Evolutionary conservation across 306 rosid genomes (phyloP).

Genomic region (Fragaria nilgerrensis): DNA sequence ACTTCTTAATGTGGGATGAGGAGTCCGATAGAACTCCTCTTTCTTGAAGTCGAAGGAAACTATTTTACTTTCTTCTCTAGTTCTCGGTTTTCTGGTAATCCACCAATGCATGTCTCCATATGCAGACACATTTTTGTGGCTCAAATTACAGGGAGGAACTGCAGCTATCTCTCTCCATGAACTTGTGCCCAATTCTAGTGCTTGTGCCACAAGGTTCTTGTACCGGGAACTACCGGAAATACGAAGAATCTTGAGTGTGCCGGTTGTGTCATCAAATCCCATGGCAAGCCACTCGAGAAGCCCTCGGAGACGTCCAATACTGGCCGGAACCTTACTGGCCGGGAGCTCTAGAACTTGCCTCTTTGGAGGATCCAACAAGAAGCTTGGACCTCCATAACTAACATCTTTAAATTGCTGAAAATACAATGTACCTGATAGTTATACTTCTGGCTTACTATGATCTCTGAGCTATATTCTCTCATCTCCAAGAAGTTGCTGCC

Average conservation of each 20-base stretch:
- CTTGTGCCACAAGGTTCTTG: neutral
- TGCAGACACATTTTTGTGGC: neutral
- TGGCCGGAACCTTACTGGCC: neutral
- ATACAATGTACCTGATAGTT: neutral
- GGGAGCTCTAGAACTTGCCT: neutral
- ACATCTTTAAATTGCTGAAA: neutral
- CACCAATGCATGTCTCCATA: neutral
- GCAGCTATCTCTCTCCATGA: neutral
- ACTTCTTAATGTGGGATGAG: neutral
- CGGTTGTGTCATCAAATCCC: neutral
- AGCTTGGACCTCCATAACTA: neutral
- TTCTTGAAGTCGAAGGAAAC: neutral
- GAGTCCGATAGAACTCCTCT: neutral
- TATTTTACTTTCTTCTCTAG: neutral
- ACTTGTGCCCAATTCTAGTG: neutral
- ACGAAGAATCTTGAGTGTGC: neutral
- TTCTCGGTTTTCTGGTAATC: neutral
- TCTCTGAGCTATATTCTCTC: neutral
- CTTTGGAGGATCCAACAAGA: neutral
- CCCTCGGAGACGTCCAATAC: neutral
- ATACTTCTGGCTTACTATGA: neutral
- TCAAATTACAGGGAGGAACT: neutral
- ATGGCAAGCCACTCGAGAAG: neutral
- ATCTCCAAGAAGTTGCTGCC: too few species aligned
- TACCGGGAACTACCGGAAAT: neutral